A percentile compares a stretch with the other conserved stretches of the same genome.
Evolutionary conservation across 768 basidiomycete genomes (phyloP).

Genomic region (Leccinum longicurvipes): DNA sequence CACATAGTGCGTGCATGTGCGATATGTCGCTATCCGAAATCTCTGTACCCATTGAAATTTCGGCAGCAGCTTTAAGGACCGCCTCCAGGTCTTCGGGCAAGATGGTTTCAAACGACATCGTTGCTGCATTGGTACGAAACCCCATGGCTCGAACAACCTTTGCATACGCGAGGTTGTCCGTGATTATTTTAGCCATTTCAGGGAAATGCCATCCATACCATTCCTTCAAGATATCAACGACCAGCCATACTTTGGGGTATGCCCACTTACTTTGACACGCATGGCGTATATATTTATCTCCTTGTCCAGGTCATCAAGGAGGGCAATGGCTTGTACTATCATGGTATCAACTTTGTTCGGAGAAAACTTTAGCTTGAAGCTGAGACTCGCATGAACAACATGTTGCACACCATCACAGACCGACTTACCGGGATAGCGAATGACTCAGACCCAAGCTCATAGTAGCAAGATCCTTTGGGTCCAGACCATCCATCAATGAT

Average conservation of each 20-base stretch:
- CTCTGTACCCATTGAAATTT: conserved; percentile 99
- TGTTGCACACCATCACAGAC: not conserved
- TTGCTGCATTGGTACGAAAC: conserved; percentile 90
- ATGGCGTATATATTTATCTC: conserved; percentile 99
- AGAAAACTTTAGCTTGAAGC: conserved; percentile 99
- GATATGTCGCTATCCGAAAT: conserved; percentile 94
- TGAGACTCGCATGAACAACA: conserved; percentile 30
- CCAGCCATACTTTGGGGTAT: not conserved
- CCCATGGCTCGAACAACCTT: conserved; percentile 93
- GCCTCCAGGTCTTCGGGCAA: conserved; percentile 97
- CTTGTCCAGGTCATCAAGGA: conserved; percentile 98
- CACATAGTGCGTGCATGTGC: conserved; percentile 96
- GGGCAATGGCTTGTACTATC: conserved; percentile 97
- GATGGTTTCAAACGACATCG: conserved; percentile 82
- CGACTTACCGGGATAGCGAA: conserved; percentile 81
- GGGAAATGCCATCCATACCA: conserved; percentile 99
- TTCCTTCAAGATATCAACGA: conserved; percentile 55
- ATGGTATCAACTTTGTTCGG: conserved; percentile 99
- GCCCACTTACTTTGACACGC: conserved; percentile 82
- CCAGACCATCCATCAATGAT: conserved; percentile 82
- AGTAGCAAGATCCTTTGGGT: conserved; percentile 91
- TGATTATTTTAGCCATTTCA: conserved; percentile 97
- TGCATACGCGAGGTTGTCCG: conserved; percentile 96
- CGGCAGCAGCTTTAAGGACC: conserved; percentile 91
- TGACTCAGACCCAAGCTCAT: conserved; percentile 98